A percentile compares a stretch with the other conserved stretches of the same genome.
These are phyloP conservation scores for Phialemonium atrogriseum DNA, from an alignment of 2,329 filamentous ascomycete species.

Conservation along the genomic window DNA sequence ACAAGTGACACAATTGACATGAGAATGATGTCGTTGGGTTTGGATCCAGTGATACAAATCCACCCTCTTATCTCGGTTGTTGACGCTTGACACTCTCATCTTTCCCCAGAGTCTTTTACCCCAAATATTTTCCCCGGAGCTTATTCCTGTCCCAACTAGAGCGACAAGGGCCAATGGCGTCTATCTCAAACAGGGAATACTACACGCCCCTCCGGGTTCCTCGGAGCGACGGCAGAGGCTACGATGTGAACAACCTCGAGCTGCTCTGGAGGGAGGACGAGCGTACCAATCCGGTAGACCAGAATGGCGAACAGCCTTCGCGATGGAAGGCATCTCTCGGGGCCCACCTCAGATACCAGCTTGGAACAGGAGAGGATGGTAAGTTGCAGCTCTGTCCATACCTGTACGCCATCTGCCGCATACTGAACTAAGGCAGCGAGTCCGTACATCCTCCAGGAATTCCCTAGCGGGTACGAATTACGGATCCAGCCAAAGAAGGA, in stretches of 20 bases:
- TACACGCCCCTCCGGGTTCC: too few species aligned
- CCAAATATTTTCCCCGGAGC: too few species aligned
- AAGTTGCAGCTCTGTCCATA: conserved; percentile 3
- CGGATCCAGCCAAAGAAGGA: conserved; percentile 24
- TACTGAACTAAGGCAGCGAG: conserved; percentile 9
- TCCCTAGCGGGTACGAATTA: conserved; percentile 18
- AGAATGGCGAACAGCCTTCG: conserved; percentile 21
- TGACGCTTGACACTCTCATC: too few species aligned
- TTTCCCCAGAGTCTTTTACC: too few species aligned
- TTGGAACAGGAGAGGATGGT: conserved; percentile 13
- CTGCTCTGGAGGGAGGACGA: conserved; percentile 1
- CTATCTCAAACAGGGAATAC: too few species aligned
- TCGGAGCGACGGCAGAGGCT: too few species aligned
- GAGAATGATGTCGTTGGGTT: too few species aligned
- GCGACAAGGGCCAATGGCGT: too few species aligned
- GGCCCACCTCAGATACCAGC: conserved; percentile 14
- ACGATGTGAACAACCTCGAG: background rate
- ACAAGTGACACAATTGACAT: too few species aligned
- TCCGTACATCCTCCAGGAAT: conserved; percentile 14
- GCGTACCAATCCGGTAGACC: conserved; percentile 13
- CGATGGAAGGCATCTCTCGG: conserved; percentile 17
- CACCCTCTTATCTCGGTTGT: too few species aligned
- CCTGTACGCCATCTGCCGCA: background rate
- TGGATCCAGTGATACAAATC: too few species aligned
- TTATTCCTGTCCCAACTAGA: too few species aligned